Conservation (phyloP, 257 asterid species). For the Eucommia ulmoides region DNA sequence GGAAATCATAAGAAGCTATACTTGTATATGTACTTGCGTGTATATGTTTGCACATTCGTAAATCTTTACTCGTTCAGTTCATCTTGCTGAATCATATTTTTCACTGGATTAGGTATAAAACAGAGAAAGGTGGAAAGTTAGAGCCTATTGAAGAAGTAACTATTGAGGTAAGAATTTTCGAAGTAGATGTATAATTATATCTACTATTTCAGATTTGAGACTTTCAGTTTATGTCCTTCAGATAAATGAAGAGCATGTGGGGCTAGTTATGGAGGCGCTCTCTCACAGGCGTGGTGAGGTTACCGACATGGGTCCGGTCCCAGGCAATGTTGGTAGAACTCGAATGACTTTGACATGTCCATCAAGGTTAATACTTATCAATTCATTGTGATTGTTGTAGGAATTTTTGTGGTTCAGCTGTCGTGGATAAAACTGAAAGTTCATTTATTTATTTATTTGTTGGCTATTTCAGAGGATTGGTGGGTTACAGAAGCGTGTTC, state of each 20-base stretch:
- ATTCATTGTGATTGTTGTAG: too few relatives aligned
- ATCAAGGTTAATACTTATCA: constrained; percentile 55
- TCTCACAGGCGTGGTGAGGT: constrained; percentile 89
- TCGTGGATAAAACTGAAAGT: background rate
- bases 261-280: constrained; percentile 91
- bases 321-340: constrained; percentile 83
- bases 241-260: constrained; percentile 97
- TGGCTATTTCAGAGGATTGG: constrained; percentile 65
- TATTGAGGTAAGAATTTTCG: constrained; percentile 51
- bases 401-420: too few relatives aligned
- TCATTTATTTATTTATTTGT: background rate
- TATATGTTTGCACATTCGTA: too few relatives aligned
- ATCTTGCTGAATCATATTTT: constrained; percentile 5
- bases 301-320: constrained; percentile 94
- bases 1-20: background rate
- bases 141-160: constrained; percentile 99
- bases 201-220: background rate
- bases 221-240: constrained; percentile 12
- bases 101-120: constrained; percentile 59
- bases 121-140: constrained; percentile 58
- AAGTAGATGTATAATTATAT: background rate
- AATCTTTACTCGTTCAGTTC: too few relatives aligned
- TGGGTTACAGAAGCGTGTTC: constrained; percentile 96
- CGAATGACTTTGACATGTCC: constrained; percentile 87
- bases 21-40: too few relatives aligned